Evolutionary conservation across 768 basidiomycete genomes (phyloP).

Genomic region (Paxillus ammoniavirescens): DNA sequence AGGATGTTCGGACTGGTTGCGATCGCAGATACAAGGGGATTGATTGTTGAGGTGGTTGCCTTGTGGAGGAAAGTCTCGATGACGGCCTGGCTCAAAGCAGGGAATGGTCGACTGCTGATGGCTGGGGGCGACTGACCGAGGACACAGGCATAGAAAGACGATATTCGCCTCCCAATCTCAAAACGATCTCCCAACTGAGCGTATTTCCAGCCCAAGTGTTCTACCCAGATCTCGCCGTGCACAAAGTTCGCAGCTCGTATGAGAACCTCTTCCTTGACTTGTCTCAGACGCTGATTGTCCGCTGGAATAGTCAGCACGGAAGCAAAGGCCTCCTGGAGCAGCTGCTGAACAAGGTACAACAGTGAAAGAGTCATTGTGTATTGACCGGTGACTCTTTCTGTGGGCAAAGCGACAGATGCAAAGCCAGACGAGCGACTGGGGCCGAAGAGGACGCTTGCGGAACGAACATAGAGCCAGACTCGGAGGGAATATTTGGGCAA

Average conservation of each 20-base stretch:
- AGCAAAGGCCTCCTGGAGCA: slow-evolving; percentile 70
- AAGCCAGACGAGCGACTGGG: slow-evolving; percentile 53
- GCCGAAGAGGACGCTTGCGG: slow-evolving; percentile 75
- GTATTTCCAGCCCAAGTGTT: slow-evolving; percentile 86
- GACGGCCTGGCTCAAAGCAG: slow-evolving; percentile 58
- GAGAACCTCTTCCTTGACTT: slow-evolving; percentile 83
- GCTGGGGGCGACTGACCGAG: slow-evolving; percentile 60
- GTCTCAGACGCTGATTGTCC: slow-evolving; percentile 58
- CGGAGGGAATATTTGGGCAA: slow-evolving; percentile 74
- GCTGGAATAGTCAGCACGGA: slow-evolving; percentile 48
- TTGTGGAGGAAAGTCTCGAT: slow-evolving; percentile 71
- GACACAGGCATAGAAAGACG: slow-evolving; percentile 64
- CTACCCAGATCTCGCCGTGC: slow-evolving; percentile 86
- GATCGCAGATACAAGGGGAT: slow-evolving; percentile 73
- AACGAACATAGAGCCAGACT: slow-evolving; percentile 87
- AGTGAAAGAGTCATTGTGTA: slow-evolving; percentile 84
- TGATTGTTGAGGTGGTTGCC: slow-evolving; percentile 77
- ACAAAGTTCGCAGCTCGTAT: slow-evolving; percentile 75
- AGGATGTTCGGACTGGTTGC: slow-evolving; percentile 60
- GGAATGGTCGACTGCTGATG: slow-evolving; percentile 55
- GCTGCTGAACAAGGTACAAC: slow-evolving; percentile 69
- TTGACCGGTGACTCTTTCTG: slow-evolving; percentile 67
- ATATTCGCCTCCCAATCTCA: slow-evolving; percentile 71
- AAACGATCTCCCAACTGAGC: slow-evolving; percentile 77
- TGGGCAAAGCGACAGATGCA: slow-evolving; percentile 63